Evolutionary conservation across 1,284 basidiomycete species (phyloP), one percentile per base, ranked within the genome.

Genomic region (Sporisorium sorghi): DNA sequence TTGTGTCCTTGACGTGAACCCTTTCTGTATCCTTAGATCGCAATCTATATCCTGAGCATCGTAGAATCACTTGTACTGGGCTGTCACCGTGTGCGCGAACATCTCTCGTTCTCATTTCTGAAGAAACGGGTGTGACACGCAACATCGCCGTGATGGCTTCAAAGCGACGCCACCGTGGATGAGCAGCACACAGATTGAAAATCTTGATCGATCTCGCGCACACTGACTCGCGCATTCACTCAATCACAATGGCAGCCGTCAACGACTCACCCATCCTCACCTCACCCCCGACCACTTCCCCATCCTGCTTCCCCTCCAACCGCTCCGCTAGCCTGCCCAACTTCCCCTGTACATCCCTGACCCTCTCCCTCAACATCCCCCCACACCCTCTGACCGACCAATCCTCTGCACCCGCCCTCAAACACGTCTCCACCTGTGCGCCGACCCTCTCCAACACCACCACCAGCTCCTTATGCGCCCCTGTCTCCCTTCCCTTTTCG

Each of bases 1-100:
- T n/a, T 15, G 17, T 35, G 5, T 14, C 8, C 10, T 40, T n/a
- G n/a, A n/a, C n/a, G 3, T 1, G n/a, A 5, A 19, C 15, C 3
- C 14, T 14, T 11, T 26, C 21, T 51, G 47, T 49, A 33, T 35
- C 32, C 30, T 10, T 49, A 35, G 32, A 15, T 49, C 30, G 32
- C 32, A 49, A 49, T 49, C n/a, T 30, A 49, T 49, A 49, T 49
- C 32, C 47, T 35, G 19, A 24, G 14, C 32, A 8, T 49, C 21
- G 47, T 35, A 21, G n/a, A 33, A 40, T 8, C 47, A 35, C 21
- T 7, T 21, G 11, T 5, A 12, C 21, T 3, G 8, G 26, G 2
- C 19, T 30, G 46, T 30, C n/a, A 30, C 10, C 28, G 10, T 30
- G 11, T n/a, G n/a, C 23, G 12, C 8, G 32, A 6, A 14, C 32